Evolutionary conservation across 2,329 filamentous ascomycete genomes (phyloP), one percentile per base, ranked within the genome.

Genomic region (Rutstroemia sp.): DNA sequence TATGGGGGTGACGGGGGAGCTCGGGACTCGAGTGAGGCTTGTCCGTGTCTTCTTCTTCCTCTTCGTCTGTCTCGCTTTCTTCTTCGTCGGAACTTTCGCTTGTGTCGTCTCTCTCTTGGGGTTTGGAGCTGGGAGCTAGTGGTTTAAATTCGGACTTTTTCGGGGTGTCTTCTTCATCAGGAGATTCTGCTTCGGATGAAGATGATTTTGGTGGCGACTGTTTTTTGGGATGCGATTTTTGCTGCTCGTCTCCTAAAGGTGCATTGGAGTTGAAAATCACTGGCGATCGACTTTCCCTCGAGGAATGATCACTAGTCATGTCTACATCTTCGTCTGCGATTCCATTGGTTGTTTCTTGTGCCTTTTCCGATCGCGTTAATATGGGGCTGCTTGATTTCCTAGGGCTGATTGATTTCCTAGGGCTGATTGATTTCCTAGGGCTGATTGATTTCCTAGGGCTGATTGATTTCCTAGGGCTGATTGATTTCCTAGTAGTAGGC

Each of bases 231-330:
- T 9, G 19, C 16, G 19, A 21, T 10, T 2, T 38, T 21, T 44
- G 49, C 1, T 47, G 47, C 25, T 55, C 53, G 44, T 55, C 53
- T 4, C 53, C 41, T 14, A 48, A 44, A 45, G 55, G 37, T 44
- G 49, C 44, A 44, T 52, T 21, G 19, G 50, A 48, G 42, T 51
- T 45, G 59, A 67, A 67, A 12, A 61, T 55, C 21, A 67, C 57
- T 17, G 66, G 66, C 21, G 66, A 68, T 45, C 66, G 65, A 57
- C 65, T 68, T 25, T 67, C 64, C 1, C 64, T 60, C 9, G 45
- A 55, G 4, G 63, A 63, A 9, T 60, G 61, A 10, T 62, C 58
- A 30, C 63, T 64, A 23, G 61, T 58, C 25, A 53, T 57, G 34
- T 61, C 60, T 8, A 51, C 7, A 51, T 60, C 50, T 6, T 56